Evolutionary conservation across 2,329 filamentous ascomycete genomes (phyloP), one percentile per base, ranked within the genome.

Genomic region (Nothophaeocryptopus gaeumannii): DNA sequence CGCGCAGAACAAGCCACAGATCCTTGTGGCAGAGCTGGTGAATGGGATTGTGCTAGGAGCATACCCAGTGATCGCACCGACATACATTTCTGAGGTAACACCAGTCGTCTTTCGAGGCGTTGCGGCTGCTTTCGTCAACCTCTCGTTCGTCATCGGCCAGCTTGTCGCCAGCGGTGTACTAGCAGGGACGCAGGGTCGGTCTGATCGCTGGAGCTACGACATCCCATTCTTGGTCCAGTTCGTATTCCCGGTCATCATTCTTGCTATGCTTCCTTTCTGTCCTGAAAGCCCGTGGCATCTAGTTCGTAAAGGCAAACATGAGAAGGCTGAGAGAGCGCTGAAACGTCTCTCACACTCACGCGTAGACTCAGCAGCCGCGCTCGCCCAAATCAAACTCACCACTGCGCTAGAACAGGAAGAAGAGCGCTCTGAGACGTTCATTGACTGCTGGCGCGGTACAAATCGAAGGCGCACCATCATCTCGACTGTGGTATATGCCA

Each of bases 51-150:
- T 82, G 2, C 72, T 80, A 12, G 79, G 78, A 5, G 77, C 76
- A 53, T 82, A 79, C 60, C 77, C 78, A 5, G 78, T 81, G 34
- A 60, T 70, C 16, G 62, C 66, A 16, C 67, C 79, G 55, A 82
- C 82, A 1, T 86, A 86, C 60, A 83, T 82, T 29, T 83, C 80
- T 49, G 83, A 86, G 61, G 75, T 82, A n/a, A 78, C 77, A 16
- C 80, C 79, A 3, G 70, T 79, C 41, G 74, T 75, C 1, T 72
- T 83, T 42, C 74, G 79, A 13, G 77, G 75, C 26, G 74, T 78
- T 41, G 65, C 80, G n/a, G 81, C 79, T 2, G 76, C 76, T 10
- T 82, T 75, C 49, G 77, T 81, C 47, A 82, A 81, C 57, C 67
- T 82, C 34, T 81, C 78, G 56, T 82, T 80, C 64, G 47, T 39